phyloP scores from a whole-genome alignment of 441 rosid species.

The Croton laevigatus region DNA sequence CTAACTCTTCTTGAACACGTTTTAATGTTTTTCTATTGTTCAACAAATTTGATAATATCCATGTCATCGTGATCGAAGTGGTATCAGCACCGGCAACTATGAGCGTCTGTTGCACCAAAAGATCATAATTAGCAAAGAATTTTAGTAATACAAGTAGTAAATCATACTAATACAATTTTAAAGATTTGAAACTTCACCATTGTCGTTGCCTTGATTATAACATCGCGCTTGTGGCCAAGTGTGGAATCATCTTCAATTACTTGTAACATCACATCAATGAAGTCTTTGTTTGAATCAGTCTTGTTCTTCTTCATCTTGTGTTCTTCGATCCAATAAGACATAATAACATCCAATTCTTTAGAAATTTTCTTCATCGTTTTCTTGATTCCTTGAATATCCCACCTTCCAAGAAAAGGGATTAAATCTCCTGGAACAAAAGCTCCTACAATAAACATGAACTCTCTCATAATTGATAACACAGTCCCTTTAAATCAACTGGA shows the following conservation, averaged over 20 bases:
- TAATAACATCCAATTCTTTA: conserved; percentile 12
- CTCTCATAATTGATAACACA: conserved; percentile 10
- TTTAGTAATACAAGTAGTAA: no score
- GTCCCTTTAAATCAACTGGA: no score
- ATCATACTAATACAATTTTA: no score
- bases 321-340: conserved; percentile 21
- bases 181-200: conserved; percentile 2
- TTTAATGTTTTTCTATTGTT: conserved; percentile 36
- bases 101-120: conserved; percentile 29
- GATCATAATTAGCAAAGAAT: no score
- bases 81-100: conserved; percentile 52
- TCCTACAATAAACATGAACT: conserved; percentile 8
- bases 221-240: conserved; percentile 9
- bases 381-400: conserved; percentile 6
- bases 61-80: conserved; percentile 36
- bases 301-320: conserved; percentile 6
- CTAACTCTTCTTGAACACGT: conserved; percentile 50
- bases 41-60: conserved; percentile 30
- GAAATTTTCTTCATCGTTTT: conserved; percentile 11
- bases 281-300: conserved; percentile 7
- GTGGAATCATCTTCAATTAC: conserved; percentile 4
- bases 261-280: conserved; percentile 26
- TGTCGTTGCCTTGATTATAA: conserved; percentile 17
- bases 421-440: conserved; percentile 14
- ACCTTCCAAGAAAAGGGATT: conserved; percentile 16